Evolutionary conservation across 2,329 filamentous ascomycete genomes (phyloP).

Genomic region (Hypoxylon sp.): DNA sequence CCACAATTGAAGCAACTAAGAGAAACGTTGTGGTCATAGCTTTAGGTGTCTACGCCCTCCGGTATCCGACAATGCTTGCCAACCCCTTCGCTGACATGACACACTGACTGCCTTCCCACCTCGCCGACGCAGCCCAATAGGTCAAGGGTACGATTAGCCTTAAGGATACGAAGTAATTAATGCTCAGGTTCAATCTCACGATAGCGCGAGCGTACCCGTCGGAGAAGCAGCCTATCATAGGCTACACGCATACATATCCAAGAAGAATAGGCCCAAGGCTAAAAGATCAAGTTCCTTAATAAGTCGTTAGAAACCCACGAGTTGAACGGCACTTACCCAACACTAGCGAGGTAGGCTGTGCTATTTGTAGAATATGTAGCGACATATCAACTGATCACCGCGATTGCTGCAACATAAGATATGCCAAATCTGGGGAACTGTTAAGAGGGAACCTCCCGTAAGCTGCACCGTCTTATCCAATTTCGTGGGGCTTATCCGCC

Average conservation of each 20-base stretch:
- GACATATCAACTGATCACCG: constrained; percentile 22
- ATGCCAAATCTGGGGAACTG: constrained; percentile 11
- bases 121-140: constrained; percentile 16
- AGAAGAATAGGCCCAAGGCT: constrained; percentile 38
- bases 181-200: constrained; percentile 31
- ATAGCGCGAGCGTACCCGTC: constrained; percentile 14
- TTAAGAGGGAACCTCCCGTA: constrained; percentile 31
- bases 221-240: constrained; percentile 31
- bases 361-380: constrained; percentile 26
- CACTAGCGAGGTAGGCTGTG: constrained; percentile 34
- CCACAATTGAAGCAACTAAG: constrained; percentile 9
- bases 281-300: constrained; percentile 43
- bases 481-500: constrained; percentile 36
- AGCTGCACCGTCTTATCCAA: constrained; percentile 25
- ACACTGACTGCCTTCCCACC: constrained; percentile 10
- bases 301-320: constrained; percentile 41
- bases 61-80: constrained; percentile 5
- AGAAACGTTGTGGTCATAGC: not conserved
- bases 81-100: constrained; percentile 10
- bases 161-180: constrained; percentile 25
- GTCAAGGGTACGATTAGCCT: constrained; percentile 21
- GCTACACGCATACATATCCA: constrained; percentile 36
- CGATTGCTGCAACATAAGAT: constrained; percentile 7
- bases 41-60: not conserved
- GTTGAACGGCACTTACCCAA: constrained; percentile 38